These are phyloP conservation scores for Sporothrix sp. DNA, from an alignment of 2,329 filamentous ascomycete genomes.

Conservation along the genomic window DNA sequence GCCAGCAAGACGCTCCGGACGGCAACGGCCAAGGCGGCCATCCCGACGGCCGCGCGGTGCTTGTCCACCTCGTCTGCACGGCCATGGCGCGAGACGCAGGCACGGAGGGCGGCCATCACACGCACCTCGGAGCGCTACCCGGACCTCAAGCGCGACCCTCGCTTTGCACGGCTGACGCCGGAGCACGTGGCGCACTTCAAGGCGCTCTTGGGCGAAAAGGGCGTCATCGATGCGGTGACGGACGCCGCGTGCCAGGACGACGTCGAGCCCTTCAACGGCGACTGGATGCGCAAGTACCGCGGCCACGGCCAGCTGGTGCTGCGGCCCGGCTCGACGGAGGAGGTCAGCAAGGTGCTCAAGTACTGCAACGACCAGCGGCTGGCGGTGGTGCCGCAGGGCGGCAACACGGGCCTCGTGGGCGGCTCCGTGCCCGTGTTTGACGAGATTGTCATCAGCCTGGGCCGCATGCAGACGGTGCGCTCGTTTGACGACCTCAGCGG, in stretches of 20 bases:
- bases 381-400: conserved; percentile 92
- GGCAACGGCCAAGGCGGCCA: not conserved
- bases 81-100: conserved; percentile 1
- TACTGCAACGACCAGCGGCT: conserved; percentile 93
- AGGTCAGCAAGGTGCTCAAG: conserved; percentile 81
- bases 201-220: conserved; percentile 64
- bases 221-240: conserved; percentile 75
- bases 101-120: conserved; percentile 32
- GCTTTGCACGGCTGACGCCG: conserved; percentile 61
- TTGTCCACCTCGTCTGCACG: conserved; percentile 12
- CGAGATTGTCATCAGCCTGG: conserved; percentile 88
- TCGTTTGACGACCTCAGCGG: conserved; percentile 92
- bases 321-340: conserved; percentile 72
- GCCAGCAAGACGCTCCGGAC: not conserved
- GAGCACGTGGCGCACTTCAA: conserved; percentile 81
- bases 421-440: conserved; percentile 96
- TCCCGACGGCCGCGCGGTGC: not conserved
- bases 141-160: conserved; percentile 65
- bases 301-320: conserved; percentile 82
- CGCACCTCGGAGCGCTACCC: conserved; percentile 84
- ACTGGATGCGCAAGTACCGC: conserved; percentile 99
- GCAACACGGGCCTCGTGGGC: conserved; percentile 91
- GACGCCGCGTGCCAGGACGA: conserved; percentile 62
- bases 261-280: conserved; percentile 83
- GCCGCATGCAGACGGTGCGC: conserved; percentile 81